Conservation (phyloP, 1,284 basidiomycete species). For the Ganoderma lucidum region DNA sequence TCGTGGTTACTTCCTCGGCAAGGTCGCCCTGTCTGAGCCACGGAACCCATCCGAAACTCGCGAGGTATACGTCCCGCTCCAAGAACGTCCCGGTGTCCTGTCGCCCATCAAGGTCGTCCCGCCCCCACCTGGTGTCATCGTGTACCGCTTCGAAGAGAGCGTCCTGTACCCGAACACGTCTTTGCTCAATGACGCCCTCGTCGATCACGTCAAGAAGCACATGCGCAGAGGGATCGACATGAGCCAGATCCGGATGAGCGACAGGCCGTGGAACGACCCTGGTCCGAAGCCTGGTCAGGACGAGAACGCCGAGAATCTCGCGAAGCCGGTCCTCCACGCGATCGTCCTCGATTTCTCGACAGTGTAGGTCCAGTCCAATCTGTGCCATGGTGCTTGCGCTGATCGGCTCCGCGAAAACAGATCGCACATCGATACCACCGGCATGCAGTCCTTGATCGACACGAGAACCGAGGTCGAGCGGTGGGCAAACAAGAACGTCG, state of each 20-base stretch:
- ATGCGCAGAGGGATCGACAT: conserved; percentile 84
- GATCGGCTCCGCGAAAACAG: conserved; percentile 42
- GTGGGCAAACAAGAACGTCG: conserved; percentile 84
- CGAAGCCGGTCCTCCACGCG: conserved; percentile 79
- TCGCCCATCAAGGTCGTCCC: conserved; percentile 79
- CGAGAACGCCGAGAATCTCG: conserved; percentile 60
- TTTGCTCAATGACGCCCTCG: conserved; percentile 78
- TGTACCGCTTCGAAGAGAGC: conserved; percentile 95
- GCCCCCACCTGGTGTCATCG: conserved; percentile 87
- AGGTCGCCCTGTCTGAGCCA: conserved; percentile 54
- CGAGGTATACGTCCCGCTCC: conserved; percentile 89
- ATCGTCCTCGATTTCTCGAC: conserved; percentile 92
- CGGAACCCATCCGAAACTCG: conserved; percentile 51
- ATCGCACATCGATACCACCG: conserved; percentile 87
- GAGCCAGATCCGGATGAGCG: conserved; percentile 65
- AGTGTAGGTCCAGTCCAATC: conserved; percentile 61
- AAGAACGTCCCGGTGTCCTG: conserved; percentile 60
- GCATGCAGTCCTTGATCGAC: conserved; percentile 92
- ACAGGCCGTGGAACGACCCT: conserved; percentile 97
- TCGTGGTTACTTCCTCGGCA: conserved; percentile 91
- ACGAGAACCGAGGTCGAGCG: conserved; percentile 87
- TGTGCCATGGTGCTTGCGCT: neutral
- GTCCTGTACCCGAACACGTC: conserved; percentile 95
- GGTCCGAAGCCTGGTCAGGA: conserved; percentile 65
- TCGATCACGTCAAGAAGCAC: conserved; percentile 82